Evolutionary conservation across 768 basidiomycete species (phyloP).

Genomic region (Tylopilus rubrobrunneus): DNA sequence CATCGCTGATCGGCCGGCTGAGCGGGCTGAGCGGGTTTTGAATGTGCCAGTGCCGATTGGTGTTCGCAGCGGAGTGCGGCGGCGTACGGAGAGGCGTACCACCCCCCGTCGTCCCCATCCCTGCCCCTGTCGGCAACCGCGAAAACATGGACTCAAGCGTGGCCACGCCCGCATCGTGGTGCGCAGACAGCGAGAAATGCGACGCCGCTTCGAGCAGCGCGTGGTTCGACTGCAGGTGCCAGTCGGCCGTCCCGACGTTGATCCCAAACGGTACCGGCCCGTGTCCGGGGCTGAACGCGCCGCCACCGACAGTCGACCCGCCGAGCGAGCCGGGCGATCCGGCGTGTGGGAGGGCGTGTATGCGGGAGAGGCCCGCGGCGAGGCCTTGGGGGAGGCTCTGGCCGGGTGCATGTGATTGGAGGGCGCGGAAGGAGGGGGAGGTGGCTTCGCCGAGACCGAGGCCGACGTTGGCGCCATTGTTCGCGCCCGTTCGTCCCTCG

Average conservation of each 20-base stretch:
- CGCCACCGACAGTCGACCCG: slow-evolving; percentile 24
- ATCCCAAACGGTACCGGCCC: slow-evolving; percentile 30
- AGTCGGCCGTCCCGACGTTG: slow-evolving; percentile 27
- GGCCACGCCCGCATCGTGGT: slow-evolving; percentile 20
- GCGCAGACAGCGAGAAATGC: slow-evolving; percentile 23
- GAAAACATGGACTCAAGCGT: slow-evolving; percentile 54
- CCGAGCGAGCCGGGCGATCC: slow-evolving; percentile 36
- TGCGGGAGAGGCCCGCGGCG: slow-evolving; percentile 85
- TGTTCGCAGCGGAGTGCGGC: slow-evolving; percentile 18
- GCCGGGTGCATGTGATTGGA: slow-evolving; percentile 86
- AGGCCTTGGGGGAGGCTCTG: slow-evolving; percentile 90
- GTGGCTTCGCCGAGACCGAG: slow-evolving; percentile 34
- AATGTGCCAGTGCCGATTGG: slow-evolving; percentile 33
- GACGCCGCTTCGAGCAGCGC: slow-evolving; percentile 21
- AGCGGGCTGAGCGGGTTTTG: slow-evolving; percentile 52
- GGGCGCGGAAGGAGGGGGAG: slow-evolving; percentile 71
- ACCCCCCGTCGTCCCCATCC: neutral
- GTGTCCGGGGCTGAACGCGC: slow-evolving; percentile 30
- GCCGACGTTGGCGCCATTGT: slow-evolving; percentile 12
- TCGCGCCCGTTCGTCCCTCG: slow-evolving; percentile 17
- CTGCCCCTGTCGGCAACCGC: slow-evolving; percentile 29
- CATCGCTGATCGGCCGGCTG: slow-evolving; percentile 54
- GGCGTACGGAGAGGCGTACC: slow-evolving; percentile 26
- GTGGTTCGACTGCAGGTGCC: slow-evolving; percentile 27
- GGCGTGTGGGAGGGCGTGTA: slow-evolving; percentile 64